Evolutionary conservation across 768 basidiomycete species (phyloP).

Genomic region (Cystobasidium onofrii): DNA sequence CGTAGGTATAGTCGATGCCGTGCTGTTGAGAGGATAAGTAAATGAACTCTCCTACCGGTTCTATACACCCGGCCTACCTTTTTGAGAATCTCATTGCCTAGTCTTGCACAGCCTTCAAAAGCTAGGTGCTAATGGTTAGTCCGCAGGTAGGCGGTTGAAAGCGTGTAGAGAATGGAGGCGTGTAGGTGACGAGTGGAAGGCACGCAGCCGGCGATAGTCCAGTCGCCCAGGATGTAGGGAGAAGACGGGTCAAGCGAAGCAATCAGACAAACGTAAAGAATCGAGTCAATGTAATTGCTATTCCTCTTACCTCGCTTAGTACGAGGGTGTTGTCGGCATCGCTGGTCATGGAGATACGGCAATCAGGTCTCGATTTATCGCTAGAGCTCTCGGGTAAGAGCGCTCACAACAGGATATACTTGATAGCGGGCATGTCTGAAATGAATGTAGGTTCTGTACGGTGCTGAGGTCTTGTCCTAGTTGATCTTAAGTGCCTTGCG

Average conservation of each 20-base stretch:
- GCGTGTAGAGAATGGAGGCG: not conserved
- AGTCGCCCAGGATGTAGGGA: no score
- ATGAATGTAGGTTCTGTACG: not conserved
- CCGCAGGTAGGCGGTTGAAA: slow-evolving; percentile 20
- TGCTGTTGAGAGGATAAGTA: slow-evolving; percentile 11
- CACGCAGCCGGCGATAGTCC: not conserved
- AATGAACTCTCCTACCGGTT: no score
- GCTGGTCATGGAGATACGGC: not conserved
- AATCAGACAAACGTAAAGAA: no score
- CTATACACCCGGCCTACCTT: not conserved
- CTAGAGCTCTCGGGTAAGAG: not conserved
- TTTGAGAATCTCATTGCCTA: slow-evolving; percentile 37
- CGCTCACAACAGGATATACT: slow-evolving; percentile 7
- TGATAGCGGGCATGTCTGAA: not conserved
- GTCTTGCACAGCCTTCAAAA: slow-evolving; percentile 35
- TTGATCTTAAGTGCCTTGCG: no score
- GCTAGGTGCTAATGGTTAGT: slow-evolving; percentile 26
- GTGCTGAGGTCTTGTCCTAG: no score
- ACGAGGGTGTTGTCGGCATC: slow-evolving; percentile 40
- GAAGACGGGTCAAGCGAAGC: not conserved
- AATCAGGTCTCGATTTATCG: not conserved
- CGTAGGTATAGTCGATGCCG: slow-evolving; percentile 27
- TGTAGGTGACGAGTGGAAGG: not conserved
- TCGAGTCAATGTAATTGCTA: no score
- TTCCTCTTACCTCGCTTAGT: slow-evolving; percentile 18